A percentile compares a stretch with the other conserved stretches of the same genome.
These are phyloP conservation scores for Rhodomyrtus psidioides DNA, from an alignment of 441 rosid genomes.

Conservation along the genomic window DNA sequence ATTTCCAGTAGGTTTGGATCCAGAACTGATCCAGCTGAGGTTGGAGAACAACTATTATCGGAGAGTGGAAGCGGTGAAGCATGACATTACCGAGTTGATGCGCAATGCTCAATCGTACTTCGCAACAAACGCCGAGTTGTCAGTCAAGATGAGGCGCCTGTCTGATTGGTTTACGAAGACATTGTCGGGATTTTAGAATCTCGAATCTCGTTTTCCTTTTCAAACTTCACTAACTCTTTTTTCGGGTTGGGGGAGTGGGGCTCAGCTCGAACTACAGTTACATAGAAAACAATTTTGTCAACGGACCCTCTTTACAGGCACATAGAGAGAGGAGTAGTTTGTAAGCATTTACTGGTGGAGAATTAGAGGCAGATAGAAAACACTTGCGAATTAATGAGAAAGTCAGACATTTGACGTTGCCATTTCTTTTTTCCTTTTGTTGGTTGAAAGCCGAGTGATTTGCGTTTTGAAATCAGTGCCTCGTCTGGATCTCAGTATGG, in stretches of 20 bases:
- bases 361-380: too few species aligned
- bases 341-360: neutral
- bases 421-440: neutral
- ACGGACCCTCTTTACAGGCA: neutral
- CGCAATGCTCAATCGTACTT: constrained; percentile 46
- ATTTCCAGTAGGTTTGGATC: constrained; percentile 64
- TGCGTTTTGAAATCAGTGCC: neutral
- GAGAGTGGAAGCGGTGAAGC: constrained; percentile 44
- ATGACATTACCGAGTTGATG: constrained; percentile 49
- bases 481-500: neutral
- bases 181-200: constrained; percentile 21
- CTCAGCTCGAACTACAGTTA: neutral
- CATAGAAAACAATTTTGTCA: neutral
- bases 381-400: neutral
- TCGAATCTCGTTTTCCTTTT: neutral
- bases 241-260: neutral
- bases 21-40: constrained; percentile 54
- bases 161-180: constrained; percentile 48
- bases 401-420: neutral
- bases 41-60: constrained; percentile 58
- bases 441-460: neutral
- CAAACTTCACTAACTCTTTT: neutral
- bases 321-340: neutral
- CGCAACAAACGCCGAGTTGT: constrained; percentile 23
- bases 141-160: constrained; percentile 50